Conservation (phyloP, 495 filamentous ascomycete genomes). For the Lophiostoma macrostomum region DNA sequence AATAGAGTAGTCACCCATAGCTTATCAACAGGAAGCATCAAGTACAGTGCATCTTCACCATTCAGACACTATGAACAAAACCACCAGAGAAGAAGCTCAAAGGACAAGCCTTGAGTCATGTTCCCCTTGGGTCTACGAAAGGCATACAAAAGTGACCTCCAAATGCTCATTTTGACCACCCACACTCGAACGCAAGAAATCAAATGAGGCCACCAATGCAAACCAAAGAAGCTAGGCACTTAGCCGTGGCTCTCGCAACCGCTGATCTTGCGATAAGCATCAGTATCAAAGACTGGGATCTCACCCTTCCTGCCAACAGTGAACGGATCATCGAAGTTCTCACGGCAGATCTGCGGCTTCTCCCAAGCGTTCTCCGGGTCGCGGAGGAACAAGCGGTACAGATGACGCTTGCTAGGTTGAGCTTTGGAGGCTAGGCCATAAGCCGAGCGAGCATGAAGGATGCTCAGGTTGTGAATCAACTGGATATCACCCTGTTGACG, state of each 20-base stretch:
- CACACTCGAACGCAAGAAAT: not conserved
- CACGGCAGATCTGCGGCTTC: constrained; percentile 11
- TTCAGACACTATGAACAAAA: too few species aligned
- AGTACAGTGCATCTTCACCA: too few species aligned
- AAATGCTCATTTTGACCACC: too few species aligned
- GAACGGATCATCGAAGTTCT: constrained; percentile 30
- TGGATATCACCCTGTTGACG: constrained; percentile 33
- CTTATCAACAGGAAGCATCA: too few species aligned
- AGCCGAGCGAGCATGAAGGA: constrained; percentile 34
- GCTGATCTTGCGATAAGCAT: constrained; percentile 32
- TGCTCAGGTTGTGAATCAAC: constrained; percentile 32
- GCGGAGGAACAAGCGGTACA: constrained; percentile 33
- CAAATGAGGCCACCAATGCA: not conserved
- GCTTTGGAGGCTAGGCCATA: constrained; percentile 10
- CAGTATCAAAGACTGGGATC: constrained; percentile 26
- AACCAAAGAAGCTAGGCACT: not conserved
- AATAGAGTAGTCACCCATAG: too few species aligned
- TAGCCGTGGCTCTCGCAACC: constrained; percentile 32
- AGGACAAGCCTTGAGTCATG: not conserved
- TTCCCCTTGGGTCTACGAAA: not conserved
- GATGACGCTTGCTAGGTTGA: constrained; percentile 24
- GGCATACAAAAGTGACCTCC: too few species aligned
- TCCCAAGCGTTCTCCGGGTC: constrained; percentile 30
- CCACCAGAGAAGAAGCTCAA: not conserved
- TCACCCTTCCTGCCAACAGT: constrained; percentile 17